Evolutionary conservation across 139 green algal species (phyloP).

Genomic region (Tetratostichococcus sp.): DNA sequence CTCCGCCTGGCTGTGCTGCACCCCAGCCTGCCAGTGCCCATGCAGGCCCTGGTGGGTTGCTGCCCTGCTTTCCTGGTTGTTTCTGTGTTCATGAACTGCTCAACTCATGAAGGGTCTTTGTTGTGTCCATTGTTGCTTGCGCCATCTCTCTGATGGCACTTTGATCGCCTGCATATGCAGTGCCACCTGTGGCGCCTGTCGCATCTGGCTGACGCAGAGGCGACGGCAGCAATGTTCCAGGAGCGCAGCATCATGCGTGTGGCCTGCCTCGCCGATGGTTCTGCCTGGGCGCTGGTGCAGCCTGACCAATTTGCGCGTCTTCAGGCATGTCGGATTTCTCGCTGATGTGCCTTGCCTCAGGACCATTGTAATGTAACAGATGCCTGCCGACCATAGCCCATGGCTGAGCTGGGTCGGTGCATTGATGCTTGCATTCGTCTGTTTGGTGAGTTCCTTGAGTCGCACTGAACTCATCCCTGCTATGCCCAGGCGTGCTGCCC

Average conservation of each 20-base stretch:
- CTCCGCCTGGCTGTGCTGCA: slow-evolving; percentile 43
- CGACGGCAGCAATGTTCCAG: slow-evolving; percentile 24
- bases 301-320: slow-evolving; percentile 25
- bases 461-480: too few species aligned
- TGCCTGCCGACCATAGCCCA: too few species aligned
- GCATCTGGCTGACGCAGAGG: slow-evolving; percentile 11
- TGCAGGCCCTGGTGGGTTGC: slow-evolving; percentile 18
- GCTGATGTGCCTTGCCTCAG: slow-evolving; percentile 23
- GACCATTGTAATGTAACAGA: too few species aligned
- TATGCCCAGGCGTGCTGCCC: background rate
- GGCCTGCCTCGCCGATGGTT: slow-evolving; percentile 30
- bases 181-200: slow-evolving; percentile 51
- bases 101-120: too few species aligned
- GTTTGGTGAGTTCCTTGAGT: too few species aligned
- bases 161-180: too few species aligned
- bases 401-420: too few species aligned
- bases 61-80: too few species aligned
- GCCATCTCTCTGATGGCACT: too few species aligned
- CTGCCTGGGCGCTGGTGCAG: slow-evolving; percentile 42
- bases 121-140: too few species aligned
- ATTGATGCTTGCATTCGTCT: too few species aligned
- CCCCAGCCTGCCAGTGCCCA: slow-evolving; percentile 46
- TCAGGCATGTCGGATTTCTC: slow-evolving; percentile 26
- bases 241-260: slow-evolving; percentile 34
- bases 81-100: too few species aligned